Conservation (phyloP, 2,329 filamentous ascomycete genomes). For the Cercospora sp. region DNA sequence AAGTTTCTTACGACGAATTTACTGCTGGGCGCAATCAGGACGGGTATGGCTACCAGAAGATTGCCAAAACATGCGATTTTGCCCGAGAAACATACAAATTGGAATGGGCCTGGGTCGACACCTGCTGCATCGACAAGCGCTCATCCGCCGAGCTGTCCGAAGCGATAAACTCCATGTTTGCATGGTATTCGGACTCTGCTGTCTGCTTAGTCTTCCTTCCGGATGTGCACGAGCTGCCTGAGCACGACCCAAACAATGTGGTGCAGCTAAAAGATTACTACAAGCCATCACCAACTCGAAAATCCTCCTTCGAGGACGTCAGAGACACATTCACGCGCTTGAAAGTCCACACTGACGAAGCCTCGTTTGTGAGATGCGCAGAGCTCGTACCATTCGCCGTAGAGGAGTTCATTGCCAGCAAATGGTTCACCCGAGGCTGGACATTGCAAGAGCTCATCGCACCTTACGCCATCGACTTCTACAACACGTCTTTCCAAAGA, state of each 20-base stretch:
- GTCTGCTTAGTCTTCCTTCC: conserved; percentile 25
- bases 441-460: conserved; percentile 15
- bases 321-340: neutral
- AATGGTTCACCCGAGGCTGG: conserved; percentile 15
- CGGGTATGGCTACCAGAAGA: conserved; percentile 18
- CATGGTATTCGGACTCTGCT: conserved; percentile 23
- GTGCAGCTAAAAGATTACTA: neutral
- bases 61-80: conserved; percentile 10
- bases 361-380: neutral
- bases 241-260: neutral
- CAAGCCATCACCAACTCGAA: neutral
- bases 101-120: conserved; percentile 27
- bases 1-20: conserved; percentile 15
- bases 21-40: neutral
- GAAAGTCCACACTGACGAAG: neutral
- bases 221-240: conserved; percentile 4
- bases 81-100: neutral
- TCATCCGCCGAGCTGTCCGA: conserved; percentile 23
- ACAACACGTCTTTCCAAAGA: neutral
- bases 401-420: neutral
- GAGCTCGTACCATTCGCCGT: neutral
- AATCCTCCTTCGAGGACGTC: neutral
- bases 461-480: neutral
- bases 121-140: conserved; percentile 26
- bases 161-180: conserved; percentile 29